A percentile compares a stretch with the other conserved stretches of the same genome.
Evolutionary conservation across 2,329 filamentous ascomycete genomes (phyloP).

Genomic region (Didymellaceae sp.): DNA sequence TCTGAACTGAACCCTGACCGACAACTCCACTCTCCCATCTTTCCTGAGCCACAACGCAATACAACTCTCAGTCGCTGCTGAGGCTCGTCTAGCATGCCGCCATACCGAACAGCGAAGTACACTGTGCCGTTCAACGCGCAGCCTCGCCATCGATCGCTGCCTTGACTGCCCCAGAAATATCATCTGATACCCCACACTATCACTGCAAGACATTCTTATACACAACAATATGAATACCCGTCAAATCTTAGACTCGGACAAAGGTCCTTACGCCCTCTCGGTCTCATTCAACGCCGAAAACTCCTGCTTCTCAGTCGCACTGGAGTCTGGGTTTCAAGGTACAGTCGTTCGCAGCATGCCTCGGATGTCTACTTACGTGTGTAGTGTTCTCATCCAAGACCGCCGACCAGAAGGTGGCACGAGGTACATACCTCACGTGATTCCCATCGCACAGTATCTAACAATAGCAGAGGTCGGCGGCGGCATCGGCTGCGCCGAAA

Average conservation of each 20-base stretch:
- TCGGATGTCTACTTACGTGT: constrained; percentile 18
- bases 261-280: constrained; percentile 77
- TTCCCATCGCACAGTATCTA: constrained; percentile 7
- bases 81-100: constrained; percentile 35
- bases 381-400: constrained; percentile 41
- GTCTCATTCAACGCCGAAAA: constrained; percentile 84
- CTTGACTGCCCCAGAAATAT: constrained; percentile 12
- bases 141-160: constrained; percentile 7
- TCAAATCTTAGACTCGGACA: constrained; percentile 79
- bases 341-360: constrained; percentile 67
- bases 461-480: constrained; percentile 55
- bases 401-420: constrained; percentile 40
- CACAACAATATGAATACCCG: constrained; percentile 78
- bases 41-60: constrained; percentile 3
- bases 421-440: constrained; percentile 29
- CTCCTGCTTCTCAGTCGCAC: constrained; percentile 84
- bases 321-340: constrained; percentile 75
- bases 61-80: constrained; percentile 21
- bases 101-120: constrained; percentile 8
- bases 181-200: constrained; percentile 19
- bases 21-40: background rate
- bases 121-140: constrained; percentile 26
- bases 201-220: background rate
- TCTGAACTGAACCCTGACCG: constrained; percentile 11
- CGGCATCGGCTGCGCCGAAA: constrained; percentile 81